Conservation (phyloP, 148 eudicot species). For the Talinum fruticosum region DNA sequence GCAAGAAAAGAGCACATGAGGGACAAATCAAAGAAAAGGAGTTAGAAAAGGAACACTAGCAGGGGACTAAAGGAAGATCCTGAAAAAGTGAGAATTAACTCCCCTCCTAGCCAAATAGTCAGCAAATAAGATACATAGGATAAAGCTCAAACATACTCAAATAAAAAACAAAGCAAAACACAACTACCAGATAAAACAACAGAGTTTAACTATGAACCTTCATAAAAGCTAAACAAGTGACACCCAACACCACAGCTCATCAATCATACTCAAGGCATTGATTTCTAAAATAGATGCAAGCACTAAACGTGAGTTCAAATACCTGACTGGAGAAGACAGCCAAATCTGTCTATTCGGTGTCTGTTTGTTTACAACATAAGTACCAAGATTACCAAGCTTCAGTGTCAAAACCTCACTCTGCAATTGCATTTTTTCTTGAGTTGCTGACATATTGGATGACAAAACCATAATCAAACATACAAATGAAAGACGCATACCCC, state of each 20-base stretch:
- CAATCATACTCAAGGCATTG: not conserved
- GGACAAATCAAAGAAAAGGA: too few species aligned
- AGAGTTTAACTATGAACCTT: not conserved
- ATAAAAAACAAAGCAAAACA: not conserved
- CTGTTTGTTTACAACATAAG: constrained; percentile 92
- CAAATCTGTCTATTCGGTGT: constrained; percentile 94
- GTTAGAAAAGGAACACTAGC: too few species aligned
- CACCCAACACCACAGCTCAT: too few species aligned
- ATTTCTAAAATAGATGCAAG: not conserved
- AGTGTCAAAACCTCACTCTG: constrained; percentile 92
- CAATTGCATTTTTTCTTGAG: constrained; percentile 12
- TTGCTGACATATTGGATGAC: not conserved
- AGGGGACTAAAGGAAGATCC: too few species aligned
- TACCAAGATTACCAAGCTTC: constrained; percentile 75
- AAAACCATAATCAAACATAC: not conserved
- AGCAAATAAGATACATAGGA: too few species aligned
- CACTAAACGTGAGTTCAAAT: not conserved
- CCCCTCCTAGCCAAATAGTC: too few species aligned
- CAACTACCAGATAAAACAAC: not conserved
- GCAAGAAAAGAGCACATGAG: too few species aligned
- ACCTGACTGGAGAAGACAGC: constrained; percentile 98
- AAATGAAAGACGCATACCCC: constrained; percentile 53
- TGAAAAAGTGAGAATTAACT: too few species aligned
- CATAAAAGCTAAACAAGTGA: not conserved
- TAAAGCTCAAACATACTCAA: not conserved